Evolutionary conservation across 2,329 filamentous ascomycete species (phyloP), one percentile per base, ranked within the genome.

Genomic region (Leptographium wingfieldii): DNA sequence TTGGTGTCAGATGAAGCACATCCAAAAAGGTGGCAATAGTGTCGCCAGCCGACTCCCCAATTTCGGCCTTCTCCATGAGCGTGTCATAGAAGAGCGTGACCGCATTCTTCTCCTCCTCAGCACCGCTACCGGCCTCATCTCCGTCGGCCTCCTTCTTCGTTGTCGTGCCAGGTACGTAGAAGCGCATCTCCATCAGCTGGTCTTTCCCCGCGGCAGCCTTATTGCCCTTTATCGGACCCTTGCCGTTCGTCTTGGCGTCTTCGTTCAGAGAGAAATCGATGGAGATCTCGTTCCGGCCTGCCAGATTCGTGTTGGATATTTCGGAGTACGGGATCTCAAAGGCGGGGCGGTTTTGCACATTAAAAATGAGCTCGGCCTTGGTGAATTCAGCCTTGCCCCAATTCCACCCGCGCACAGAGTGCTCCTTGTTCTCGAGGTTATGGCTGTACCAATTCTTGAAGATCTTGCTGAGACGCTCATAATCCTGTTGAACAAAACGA

Each of bases 401-500:
- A 73, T 99, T 99, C 94, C 94, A 99, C 60, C 94, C 94, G 67
- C 94, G 85, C 61, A 99, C 78, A 29, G 94, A 91, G 73, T 97
- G 94, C 74, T 99, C 94, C 73, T 90, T 90, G 72, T 84, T 89
- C 72, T 97, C 92, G 61, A 99, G 81, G 68, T 86, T 91, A 68
- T 94, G 87, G 75, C 90, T 94, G 75, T 97, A 99, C 90, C 92
- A 97, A 69, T 92, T 89, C 77, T 96, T 97, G 81, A 99, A 96
- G 66, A 94, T 84, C 72, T 96, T 96, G 74, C 79, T 82, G 16
- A 96, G 77, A 59, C 94, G 89, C 66, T 99, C 94, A 67, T 90
- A 89, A 72, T 99, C 92, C 80, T 90, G 68, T 38, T 25, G 29
- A 49, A 19, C 59, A 64, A 43, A 2, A 27, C 6, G 12, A 27